Evolutionary conservation across 2,329 filamentous ascomycete genomes (phyloP), one percentile per base, ranked within the genome.

Genomic region (Cryphonectria radicalis): DNA sequence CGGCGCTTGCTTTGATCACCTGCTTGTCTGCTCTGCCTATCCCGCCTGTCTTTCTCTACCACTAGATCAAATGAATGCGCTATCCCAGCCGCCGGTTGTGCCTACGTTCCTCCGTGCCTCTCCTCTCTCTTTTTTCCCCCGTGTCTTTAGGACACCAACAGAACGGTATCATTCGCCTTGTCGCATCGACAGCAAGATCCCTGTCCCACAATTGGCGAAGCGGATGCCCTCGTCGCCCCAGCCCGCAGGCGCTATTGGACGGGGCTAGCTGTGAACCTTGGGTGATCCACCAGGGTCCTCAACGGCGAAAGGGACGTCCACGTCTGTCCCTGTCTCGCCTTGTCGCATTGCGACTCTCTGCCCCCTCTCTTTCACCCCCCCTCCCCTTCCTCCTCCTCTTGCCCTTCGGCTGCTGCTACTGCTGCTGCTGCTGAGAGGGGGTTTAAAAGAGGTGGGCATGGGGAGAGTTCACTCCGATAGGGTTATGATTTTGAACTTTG

Each of bases 201-300:
- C 74, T 73, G 74, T 73, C 73, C 70, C 70, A 66, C 70, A 68
- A 67, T 62, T 72, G 67, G 70, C 71, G 67, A 65, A 65, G 71
- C 66, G 63, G 64, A 60, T 63, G 35, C 60, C n/a, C 53, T 50
- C 60, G 60, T 73, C 55, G 67, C 64, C 60, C 64, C 19, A 50
- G 67, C 64, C 59, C 71, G 69, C 71, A 73, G 64, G 71, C 70
- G 74, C 73, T 71, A 74, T 74, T 73, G 71, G 73, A 73, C 68
- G 62, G 63, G 43, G 65, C 63, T 66, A 55, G 66, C 66, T 68
- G 68, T 37, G 50, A 57, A 66, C 64, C 64, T 66, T 66, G 64
- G 22, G 22, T 42, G 50, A 40, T 22, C 50, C 67, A 65, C 69
- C 66, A 32, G 64, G 35, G 59, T 69, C 62, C 53, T 46, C 66